Evolutionary conservation across 441 rosid genomes (phyloP), one percentile per base, ranked within the genome.

Genomic region (Theobroma grandiflorum): DNA sequence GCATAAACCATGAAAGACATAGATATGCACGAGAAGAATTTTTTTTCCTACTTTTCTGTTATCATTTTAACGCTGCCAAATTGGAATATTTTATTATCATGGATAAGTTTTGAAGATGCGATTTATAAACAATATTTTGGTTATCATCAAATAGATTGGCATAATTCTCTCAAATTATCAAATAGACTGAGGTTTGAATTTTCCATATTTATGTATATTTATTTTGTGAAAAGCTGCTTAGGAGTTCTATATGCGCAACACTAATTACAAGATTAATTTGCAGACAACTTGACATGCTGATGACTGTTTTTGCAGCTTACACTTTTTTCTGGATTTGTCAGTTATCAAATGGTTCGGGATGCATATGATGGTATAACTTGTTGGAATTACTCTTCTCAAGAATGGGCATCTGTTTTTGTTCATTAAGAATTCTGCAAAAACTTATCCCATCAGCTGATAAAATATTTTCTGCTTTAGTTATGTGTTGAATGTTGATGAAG

Each of bases 321-420:
- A 76, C 88, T 95, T 86, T 97, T 97, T 90, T 97, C 99, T 72
- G 99, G 99, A 80, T 95, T 95, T 87, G 98, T 94, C 77, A 95
- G 94, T 95, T 95, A 93, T 88, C 99, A 92, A 85, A 95, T 97
- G 99, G 99, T 97, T 82, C 91, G 94, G 85, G 98, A 97, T 83
- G 99, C 99, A 84, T 95, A 94, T 79, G 94, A 89, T 85, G 99
- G 99, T 95, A 80, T 37, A 35, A 80, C 55, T 76, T 82, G 70
- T 9, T 45, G 52, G 8, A 45, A 20, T 47, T 68, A 42, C n/a
- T 58, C 53, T 67, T 75, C 64, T 69, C 49, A 65, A 78, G 52
- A 55, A 22, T 45, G 20, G 63, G 49, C 20, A 18, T 65, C 11
- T 50, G 18, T 20, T 63, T 37, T 76, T 50, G 47, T 64, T 61